Base-by-base conservation (phyloP, 805 yeast genomes). In the Kodamaea sagamina region DNA sequence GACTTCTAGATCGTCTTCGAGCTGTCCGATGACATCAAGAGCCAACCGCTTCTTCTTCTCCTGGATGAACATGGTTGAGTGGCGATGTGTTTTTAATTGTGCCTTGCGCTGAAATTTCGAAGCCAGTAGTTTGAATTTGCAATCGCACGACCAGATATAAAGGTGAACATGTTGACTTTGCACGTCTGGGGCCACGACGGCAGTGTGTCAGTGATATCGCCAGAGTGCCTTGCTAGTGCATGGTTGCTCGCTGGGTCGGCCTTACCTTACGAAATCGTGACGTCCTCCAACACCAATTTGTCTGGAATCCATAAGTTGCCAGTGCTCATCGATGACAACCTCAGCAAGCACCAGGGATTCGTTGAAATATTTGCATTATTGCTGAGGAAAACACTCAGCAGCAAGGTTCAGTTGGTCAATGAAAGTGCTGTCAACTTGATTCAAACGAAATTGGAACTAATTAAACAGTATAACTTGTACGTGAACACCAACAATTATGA, bases 401-500 rank as follows among this genome's bases (percentile, higher is more conserved):
- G 51, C 16, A 24, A 38, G 5, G 53, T 41, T 3, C 42, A 57
- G 32, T 66, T 81, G 21, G 47, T 76, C 19, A 71, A 77, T 51
- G 59, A 62, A 35, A 78, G 81, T 0, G 54, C 80, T 24, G 49
- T 74, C 19, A 64, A 71, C 28, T 72, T 64, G 42, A 57, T 78
- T 9, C 55, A 61, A 9, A 66, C 67, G 19, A 71, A 74, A 17
- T 48, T 82, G 26, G 62, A 66, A 9, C 56, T 63, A n/a, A 63
- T 82, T 32, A 77, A 82, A 27, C 74, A 74, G 43, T 84, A 82
- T 56, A 78, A 79, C 39, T 59, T 81, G 26, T 83, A 76, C 50
- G 61, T 82, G 36, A 77, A 81, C 52, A 69, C 73, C 19, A 62
- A 59, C 12, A 84, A 85, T 57, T 85, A 83, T 59, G 84, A 79